Conservation (phyloP, 1,284 basidiomycete genomes). For the Flammula alnicola region DNA sequence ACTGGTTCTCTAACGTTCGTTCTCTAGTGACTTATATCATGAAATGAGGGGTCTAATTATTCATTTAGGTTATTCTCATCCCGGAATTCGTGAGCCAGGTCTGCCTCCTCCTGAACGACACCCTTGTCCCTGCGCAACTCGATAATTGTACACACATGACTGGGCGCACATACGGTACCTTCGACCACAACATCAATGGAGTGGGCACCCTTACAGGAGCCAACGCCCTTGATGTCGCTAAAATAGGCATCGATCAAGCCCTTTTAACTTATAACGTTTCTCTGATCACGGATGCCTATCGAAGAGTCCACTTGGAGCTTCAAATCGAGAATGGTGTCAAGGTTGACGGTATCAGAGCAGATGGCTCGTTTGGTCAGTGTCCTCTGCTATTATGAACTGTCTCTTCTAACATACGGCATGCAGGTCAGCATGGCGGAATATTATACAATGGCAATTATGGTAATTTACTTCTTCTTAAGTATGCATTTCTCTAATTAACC, state of each 20-base stretch:
- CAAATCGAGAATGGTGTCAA: conserved; percentile 47
- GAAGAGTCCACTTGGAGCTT: conserved; percentile 53
- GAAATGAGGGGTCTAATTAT: conserved; percentile 2
- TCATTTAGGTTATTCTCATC: conserved; percentile 57
- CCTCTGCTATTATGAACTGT: neutral
- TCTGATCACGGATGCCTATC: conserved; percentile 55
- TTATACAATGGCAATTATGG: conserved; percentile 65
- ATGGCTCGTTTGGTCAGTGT: conserved; percentile 58
- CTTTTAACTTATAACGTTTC: conserved; percentile 50
- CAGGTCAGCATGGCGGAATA: conserved; percentile 59
- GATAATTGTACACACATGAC: conserved; percentile 56
- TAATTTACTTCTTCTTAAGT: conserved; percentile 10
- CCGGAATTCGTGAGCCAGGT: conserved; percentile 58
- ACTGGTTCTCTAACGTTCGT: conserved; percentile 69
- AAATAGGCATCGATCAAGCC: conserved; percentile 59
- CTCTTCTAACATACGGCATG: neutral
- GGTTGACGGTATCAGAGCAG: conserved; percentile 64
- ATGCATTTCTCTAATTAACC: neutral
- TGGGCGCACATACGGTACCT: conserved; percentile 53
- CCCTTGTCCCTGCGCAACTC: conserved; percentile 48
- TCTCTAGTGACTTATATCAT: conserved; percentile 4
- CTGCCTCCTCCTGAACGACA: conserved; percentile 60
- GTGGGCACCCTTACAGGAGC: conserved; percentile 59
- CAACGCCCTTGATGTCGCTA: conserved; percentile 65
- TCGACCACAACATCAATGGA: conserved; percentile 48